Evolutionary conservation across 495 filamentous ascomycete genomes (phyloP), one percentile per base, ranked within the genome.

Genomic region (Achaetomiella virescens): DNA sequence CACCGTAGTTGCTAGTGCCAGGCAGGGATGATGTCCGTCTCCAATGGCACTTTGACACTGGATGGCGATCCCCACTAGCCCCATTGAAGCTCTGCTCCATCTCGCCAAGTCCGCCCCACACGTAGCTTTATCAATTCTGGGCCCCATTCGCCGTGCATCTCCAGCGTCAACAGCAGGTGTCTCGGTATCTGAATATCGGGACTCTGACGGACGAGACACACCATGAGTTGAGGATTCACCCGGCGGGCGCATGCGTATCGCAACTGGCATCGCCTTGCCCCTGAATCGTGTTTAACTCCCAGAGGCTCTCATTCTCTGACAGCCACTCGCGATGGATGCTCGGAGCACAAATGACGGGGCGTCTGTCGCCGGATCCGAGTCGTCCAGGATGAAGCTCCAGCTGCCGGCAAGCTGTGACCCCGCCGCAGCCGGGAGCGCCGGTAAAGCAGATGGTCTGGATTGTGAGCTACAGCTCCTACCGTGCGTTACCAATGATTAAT

Each of bases 401-500:
- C 81, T 95, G 41, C 89, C 89, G 1, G 73, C 84, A 25, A 91
- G 86, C 60, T 90, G 86, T 59, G 88, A 91, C 56, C 89, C n/a
- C 89, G 12, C 89, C 89, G 2, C 75, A 82, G n/a, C 81, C 84
- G 12, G 79, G 83, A 48, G 84, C 84, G 51, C 86, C 87, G 6
- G 75, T 81, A 4, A 87, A 86, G 63, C 86, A 84, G 63, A 76
- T 87, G 31, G 87, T 91, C 68, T 95, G 89, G 89, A 79, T 93
- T 66, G 88, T 91, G 77, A 67, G 78, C 76, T 7, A 38, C 10
- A n/a, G 31, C 6, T 44, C 46, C 37, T 33, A 17, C 45, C 55
- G 40, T 11, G 21, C 8, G n/a, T n/a, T n/a, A n/a, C n/a, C n/a
- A n/a, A n/a, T n/a, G n/a, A n/a, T n/a, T n/a, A n/a, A n/a, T n/a